Base-by-base conservation (phyloP, 352 stramenopile genomes). In the Phytopythium helicoides region DNA sequence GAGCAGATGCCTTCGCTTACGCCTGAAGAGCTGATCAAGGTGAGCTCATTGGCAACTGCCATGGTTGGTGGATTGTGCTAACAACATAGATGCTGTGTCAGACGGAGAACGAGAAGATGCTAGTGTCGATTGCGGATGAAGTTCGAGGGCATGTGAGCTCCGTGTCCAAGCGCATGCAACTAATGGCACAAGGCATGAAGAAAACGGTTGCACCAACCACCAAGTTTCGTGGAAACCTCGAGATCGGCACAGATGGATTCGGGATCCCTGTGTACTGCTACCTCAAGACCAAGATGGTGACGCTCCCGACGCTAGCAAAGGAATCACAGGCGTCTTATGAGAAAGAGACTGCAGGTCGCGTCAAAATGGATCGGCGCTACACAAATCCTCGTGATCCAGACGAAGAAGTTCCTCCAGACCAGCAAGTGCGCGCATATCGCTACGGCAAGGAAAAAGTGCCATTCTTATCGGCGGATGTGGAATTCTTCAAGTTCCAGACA, bases 61-160 rank as follows among this genome's bases (percentile, higher is more conserved):
- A n/a, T n/a, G n/a, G n/a, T n/a, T n/a, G n/a, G 9, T 33, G 28
- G 9, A 5, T 33, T 33, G 28, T 33, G 28, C 28, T 33, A 9
- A 33, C 28, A 33, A 33, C 5, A 9, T 9, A 33, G 9, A 33
- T 33, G 5, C 28, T 33, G 5, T 33, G 28, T 33, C 36, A 90
- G 71, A 33, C 40, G 2, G 81, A 93, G 55, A 93, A 93, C 47
- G 83, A 93, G 54, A 93, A 93, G 53, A 91, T 91, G 79, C 76
- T 93, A 6, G 76, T 90, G 9, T 90, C 78, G 11, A 88, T 93
- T 9, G 83, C 79, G 3, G 66, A 72, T 3, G 78, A 89, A 64
- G 78, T 93, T 4, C 56, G 59, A 12, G 83, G 83, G 11, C 74
- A 91, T 26, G 76, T 93, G 31, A 64, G 59, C 38, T 88, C 80